Percentiles rank a stretch among this genome's conserved stretches.
phyloP scores from a whole-genome alignment of 2,329 filamentous ascomycete species.

The Acephala macrosclerotiorum region DNA sequence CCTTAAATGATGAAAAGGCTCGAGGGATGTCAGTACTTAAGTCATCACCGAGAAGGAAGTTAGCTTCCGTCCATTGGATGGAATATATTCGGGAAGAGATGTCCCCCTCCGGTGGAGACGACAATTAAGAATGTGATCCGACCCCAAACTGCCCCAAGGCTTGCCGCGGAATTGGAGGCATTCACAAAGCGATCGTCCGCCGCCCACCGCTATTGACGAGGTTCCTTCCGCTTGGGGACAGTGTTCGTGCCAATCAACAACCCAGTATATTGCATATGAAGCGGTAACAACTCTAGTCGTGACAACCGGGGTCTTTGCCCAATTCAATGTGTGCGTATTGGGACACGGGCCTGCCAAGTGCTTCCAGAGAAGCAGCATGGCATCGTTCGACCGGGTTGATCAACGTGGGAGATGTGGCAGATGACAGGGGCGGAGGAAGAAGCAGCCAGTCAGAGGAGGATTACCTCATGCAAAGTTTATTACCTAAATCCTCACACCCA shows the following conservation, averaged over 20 bases:
- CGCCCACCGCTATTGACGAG: constrained; percentile 32
- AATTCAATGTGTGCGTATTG: constrained; percentile 13
- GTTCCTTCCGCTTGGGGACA: constrained; percentile 27
- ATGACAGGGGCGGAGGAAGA: constrained; percentile 4
- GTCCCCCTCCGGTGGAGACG: constrained; percentile 20
- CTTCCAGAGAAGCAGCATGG: not conserved
- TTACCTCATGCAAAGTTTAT: constrained; percentile 26
- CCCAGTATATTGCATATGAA: constrained; percentile 16
- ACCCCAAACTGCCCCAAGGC: constrained; percentile 23
- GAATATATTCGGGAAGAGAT: constrained; percentile 23
- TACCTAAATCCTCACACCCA: constrained; percentile 35
- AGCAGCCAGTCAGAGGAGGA: constrained; percentile 21
- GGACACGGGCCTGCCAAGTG: constrained; percentile 8
- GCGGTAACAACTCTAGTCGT: constrained; percentile 25
- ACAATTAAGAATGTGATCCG: constrained; percentile 22
- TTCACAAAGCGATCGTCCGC: constrained; percentile 11
- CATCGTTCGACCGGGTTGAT: constrained; percentile 1
- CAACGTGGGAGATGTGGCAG: constrained; percentile 20
- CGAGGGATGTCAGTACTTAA: constrained; percentile 24
- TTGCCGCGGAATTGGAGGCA: constrained; percentile 19
- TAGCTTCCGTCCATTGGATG: constrained; percentile 14
- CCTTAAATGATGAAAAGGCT: constrained; percentile 17
- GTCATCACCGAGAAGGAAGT: constrained; percentile 15
- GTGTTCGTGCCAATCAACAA: constrained; percentile 34
- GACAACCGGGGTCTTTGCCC: constrained; percentile 13